Evolutionary conservation across 2,329 filamentous ascomycete genomes (phyloP), one percentile per base, ranked within the genome.

Genomic region (Cladosporium sphaerospermum): DNA sequence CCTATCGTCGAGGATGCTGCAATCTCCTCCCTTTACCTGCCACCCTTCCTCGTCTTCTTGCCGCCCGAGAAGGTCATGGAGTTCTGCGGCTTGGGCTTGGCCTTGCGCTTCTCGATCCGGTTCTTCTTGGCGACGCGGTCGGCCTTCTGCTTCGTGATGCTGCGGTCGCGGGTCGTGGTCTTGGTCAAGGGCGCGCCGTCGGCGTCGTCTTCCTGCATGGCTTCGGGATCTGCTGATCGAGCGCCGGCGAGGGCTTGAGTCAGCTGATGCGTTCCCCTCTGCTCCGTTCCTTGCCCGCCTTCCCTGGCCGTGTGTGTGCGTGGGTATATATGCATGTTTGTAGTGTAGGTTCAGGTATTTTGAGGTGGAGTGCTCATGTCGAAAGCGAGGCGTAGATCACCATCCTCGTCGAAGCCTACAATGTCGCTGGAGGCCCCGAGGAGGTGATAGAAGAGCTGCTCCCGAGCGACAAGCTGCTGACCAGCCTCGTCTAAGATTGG

Each of bases 381-480:
- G 32, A 51, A 51, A 28, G 28, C 32, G 10, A 71, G 60, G 55
- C 66, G 49, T 49, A 72, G 62, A 44, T 66, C 51, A 33, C 69
- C 70, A 18, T 61, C 49, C 19, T 61, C 40, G 54, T 63, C 64
- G 61, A 73, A 73, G 56, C 69, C 70, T 37, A 67, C 55, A 33
- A 72, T 62, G 61, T 73, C 69, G 40, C 66, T 65, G 45, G 67
- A 68, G 16, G 71, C 64, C 16, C 71, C 71, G 33, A 73, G 59
- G 39, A 67, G 59, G 54, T 69, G 64, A 59, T 63, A 73, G 56
- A 73, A 67, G 14, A 65, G 60, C 39, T 63, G 53, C 52, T 68
- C 62, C 34, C 65, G 59, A 34, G 49, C 69, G 56, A 57, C 60
- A 61, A 50, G 46, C 55, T 41, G 65, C 64, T 45, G 69, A 59